These are phyloP conservation scores for Huiozyma naganishii DNA, from an alignment of 805 yeast genomes.

Conservation along the genomic window DNA sequence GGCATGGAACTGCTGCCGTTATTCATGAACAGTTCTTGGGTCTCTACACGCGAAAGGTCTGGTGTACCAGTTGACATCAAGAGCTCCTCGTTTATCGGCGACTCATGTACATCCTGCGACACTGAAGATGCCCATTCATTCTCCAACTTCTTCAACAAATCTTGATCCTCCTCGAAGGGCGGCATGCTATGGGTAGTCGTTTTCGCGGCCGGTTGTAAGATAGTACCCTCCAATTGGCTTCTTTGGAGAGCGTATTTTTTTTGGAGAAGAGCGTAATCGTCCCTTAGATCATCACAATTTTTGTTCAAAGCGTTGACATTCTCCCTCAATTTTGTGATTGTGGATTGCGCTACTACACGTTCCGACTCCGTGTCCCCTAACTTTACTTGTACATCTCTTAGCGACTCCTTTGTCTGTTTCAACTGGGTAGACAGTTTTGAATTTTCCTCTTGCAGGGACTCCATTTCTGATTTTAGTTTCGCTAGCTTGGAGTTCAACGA, in stretches of 20 bases:
- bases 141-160: constrained; percentile 1
- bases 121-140: constrained; percentile 1
- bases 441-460: not conserved
- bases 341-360: not conserved
- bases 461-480: constrained; percentile 1
- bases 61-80: too few relatives aligned
- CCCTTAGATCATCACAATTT: constrained; percentile 16
- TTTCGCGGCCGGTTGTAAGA: too few relatives aligned
- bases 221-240: constrained; percentile 9
- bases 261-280: constrained; percentile 21
- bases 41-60: too few relatives aligned
- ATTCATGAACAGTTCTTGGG: not conserved
- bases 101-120: not conserved
- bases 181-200: too few relatives aligned
- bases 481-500: constrained; percentile 39
- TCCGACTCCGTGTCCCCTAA: not conserved
- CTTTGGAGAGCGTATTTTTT: constrained; percentile 21
- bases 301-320: constrained; percentile 12
- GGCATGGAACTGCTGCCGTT: not conserved
- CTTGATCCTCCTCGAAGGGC: not conserved
- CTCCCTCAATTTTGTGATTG: not conserved
- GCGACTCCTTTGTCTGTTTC: constrained; percentile 4
- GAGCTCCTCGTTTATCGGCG: too few relatives aligned
- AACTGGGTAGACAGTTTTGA: not conserved
- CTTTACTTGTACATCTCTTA: constrained; percentile 4